Evolutionary conservation across 805 yeast species (phyloP), one percentile per base, ranked within the genome.

Genomic region (Hanseniaspora meyeri): DNA sequence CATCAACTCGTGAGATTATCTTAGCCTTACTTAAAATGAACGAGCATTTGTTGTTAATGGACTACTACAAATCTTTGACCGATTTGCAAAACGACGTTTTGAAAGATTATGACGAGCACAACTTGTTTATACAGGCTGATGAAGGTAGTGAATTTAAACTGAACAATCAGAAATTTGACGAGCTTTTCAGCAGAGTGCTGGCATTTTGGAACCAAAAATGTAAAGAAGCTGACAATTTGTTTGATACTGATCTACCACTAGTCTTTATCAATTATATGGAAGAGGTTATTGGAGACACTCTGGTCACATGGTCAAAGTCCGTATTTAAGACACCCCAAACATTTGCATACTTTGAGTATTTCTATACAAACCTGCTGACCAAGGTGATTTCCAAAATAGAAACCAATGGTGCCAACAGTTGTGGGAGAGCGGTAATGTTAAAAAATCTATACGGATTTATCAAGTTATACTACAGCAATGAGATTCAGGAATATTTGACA

Each of bases 41-140:
- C 55, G 73, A 74, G 58, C 70, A 70, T 56, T 68, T 68, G 37
- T 60, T 66, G 20, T 66, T 72, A 1, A 67, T 72, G 16, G 76
- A 73, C 52, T 73, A 71, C 55, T 74, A 73, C 59, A 67, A 66
- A 50, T 71, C 73, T 19, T 69, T 69, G 49, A 68, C 68, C 59
- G 70, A 63, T 38, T 66, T 68, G 46, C 65, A 69, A 27, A 43
- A 55, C 3, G 72, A 68, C 39, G 51, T 64, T 12, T 64, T 57
- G 65, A 52, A 63, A 67, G 55, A 71, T 70, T 1, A 45, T 48
- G 34, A 39, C n/a, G 6, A 36, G 4, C 37, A 36, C 1, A 2
- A 62, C 66, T 0, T 59, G 65, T 37, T 63, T 66, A 19, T n/a
- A 2, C 29, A 14, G 24, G n/a, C 19, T 24, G 68, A 66, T 49